These are phyloP conservation scores for Bathelium albidoporum DNA, from an alignment of 495 filamentous ascomycete species.

Conservation along the genomic window DNA sequence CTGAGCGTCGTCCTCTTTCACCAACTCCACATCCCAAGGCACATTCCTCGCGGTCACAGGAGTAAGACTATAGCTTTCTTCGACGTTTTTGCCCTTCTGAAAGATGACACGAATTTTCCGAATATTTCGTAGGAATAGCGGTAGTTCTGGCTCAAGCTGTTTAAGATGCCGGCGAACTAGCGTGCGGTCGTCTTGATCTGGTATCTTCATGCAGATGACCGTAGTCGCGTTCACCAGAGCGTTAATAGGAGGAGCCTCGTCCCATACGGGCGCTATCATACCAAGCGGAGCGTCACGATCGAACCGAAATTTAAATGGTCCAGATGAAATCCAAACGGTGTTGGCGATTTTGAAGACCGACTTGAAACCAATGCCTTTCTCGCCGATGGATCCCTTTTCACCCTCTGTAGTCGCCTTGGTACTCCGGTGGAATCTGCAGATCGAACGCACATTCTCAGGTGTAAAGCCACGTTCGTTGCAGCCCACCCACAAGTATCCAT, in stretches of 20 bases:
- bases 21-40: background rate
- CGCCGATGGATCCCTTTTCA: constrained; percentile 15
- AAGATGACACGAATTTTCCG: constrained; percentile 7
- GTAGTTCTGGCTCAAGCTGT: constrained; percentile 3
- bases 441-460: constrained; percentile 11
- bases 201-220: constrained; percentile 11
- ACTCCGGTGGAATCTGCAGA: constrained; percentile 13
- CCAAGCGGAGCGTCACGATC: constrained; percentile 11
- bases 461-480: constrained; percentile 19
- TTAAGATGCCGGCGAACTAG: background rate
- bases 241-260: background rate
- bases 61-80: background rate
- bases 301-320: constrained; percentile 13
- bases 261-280: constrained; percentile 13
- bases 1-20: background rate
- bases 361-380: constrained; percentile 24
- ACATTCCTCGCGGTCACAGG: background rate
- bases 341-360: constrained; percentile 17
- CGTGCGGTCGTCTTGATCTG: background rate
- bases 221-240: constrained; percentile 1
- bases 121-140: constrained; percentile 15
- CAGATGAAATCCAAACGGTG: constrained; percentile 14
- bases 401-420: constrained; percentile 10
- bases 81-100: background rate
- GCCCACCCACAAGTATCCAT: constrained; percentile 13